phyloP scores from a whole-genome alignment of 768 basidiomycete species.

The Leccinum truebloodii region DNA sequence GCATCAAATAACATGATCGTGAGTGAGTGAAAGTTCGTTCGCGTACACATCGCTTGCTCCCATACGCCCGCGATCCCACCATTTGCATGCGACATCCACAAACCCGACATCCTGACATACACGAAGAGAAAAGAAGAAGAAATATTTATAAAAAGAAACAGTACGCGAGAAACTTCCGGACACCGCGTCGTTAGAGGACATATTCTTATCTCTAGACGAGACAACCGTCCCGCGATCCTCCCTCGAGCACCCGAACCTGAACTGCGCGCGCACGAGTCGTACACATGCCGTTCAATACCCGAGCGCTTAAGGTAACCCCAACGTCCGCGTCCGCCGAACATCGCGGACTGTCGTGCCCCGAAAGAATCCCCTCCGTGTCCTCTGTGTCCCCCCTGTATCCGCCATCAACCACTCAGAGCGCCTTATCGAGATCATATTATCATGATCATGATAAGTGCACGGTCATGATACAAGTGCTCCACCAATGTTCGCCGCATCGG shows the following conservation, averaged over 20 bases:
- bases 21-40: neutral
- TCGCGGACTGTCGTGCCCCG: neutral
- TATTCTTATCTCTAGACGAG: neutral
- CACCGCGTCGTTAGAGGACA: neutral
- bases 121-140: neutral
- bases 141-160: neutral
- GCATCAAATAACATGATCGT: neutral
- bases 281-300: neutral
- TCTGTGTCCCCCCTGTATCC: slow-evolving; percentile 5
- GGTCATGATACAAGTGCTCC: neutral
- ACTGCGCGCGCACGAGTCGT: neutral
- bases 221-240: slow-evolving; percentile 2
- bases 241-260: slow-evolving; percentile 10
- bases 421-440: neutral
- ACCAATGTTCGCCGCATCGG: neutral
- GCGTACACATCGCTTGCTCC: neutral
- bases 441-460: neutral
- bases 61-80: neutral
- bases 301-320: neutral
- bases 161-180: neutral
- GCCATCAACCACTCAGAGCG: slow-evolving; percentile 7
- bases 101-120: neutral
- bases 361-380: neutral
- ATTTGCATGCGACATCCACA: neutral
- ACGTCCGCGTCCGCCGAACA: neutral